Evolutionary conservation across 2,329 filamentous ascomycete genomes (phyloP).

Genomic region (Colletotrichum cordylinicola): DNA sequence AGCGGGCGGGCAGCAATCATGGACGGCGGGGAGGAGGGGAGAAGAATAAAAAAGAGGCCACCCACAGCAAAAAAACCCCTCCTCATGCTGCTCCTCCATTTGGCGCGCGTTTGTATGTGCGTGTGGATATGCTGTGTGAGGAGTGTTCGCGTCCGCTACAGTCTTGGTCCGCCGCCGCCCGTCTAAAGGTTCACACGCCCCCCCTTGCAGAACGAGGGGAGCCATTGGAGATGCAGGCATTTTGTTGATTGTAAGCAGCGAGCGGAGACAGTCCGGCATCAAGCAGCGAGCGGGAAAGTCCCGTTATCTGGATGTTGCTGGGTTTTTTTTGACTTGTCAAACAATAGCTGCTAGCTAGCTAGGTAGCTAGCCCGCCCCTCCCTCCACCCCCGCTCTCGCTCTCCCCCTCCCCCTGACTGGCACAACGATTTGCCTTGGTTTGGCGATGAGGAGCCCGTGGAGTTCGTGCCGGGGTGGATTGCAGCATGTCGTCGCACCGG

Average conservation of each 20-base stretch:
- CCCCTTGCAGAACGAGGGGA: not conserved
- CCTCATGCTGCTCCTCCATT: not conserved
- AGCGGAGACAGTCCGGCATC: conserved; percentile 1
- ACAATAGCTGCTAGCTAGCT: not conserved
- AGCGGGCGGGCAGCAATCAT: not conserved
- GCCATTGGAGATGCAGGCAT: conserved; percentile 17
- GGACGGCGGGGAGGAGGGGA: no score
- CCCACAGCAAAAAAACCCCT: not conserved
- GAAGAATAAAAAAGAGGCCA: not conserved
- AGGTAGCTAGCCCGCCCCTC: not conserved
- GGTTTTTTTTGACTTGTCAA: not conserved
- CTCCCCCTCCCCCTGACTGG: not conserved
- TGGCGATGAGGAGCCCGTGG: conserved; percentile 1
- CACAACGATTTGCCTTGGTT: conserved; percentile 7
- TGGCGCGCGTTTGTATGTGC: not conserved
- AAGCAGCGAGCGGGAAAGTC: not conserved
- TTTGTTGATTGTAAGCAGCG: conserved; percentile 8
- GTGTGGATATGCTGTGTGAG: not conserved
- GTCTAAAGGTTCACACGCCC: not conserved
- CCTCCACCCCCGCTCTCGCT: not conserved
- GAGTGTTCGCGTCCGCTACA: not conserved
- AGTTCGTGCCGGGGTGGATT: not conserved
- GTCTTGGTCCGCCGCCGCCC: conserved; percentile 4
- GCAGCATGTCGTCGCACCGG: not conserved
- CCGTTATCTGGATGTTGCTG: not conserved